These are phyloP conservation scores for Trichophyton rubrum DNA, from an alignment of 2,329 filamentous ascomycete genomes.

Conservation along the genomic window DNA sequence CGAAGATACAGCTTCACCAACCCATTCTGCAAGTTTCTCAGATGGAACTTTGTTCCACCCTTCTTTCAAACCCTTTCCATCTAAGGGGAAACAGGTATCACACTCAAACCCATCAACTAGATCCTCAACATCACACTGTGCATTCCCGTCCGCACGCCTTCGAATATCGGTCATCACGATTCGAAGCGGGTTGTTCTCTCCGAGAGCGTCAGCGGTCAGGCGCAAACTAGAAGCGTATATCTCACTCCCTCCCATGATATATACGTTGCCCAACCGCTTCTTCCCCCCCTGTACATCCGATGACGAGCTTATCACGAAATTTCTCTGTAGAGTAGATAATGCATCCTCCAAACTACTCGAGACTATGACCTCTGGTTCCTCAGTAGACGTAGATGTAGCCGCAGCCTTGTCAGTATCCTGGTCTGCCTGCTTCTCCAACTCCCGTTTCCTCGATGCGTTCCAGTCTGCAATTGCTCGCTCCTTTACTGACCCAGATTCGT, in stretches of 20 bases:
- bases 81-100: conserved; percentile 38
- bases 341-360: conserved; percentile 49
- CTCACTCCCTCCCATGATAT: conserved; percentile 81
- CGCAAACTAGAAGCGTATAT: conserved; percentile 63
- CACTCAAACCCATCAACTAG: conserved; percentile 29
- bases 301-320: conserved; percentile 9
- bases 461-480: conserved; percentile 26
- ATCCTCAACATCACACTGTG: conserved; percentile 5
- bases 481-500: conserved; percentile 21
- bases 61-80: conserved; percentile 20
- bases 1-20: conserved; percentile 29
- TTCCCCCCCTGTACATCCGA: conserved; percentile 7
- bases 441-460: conserved; percentile 19
- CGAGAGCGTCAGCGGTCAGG: conserved; percentile 7
- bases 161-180: conserved; percentile 32
- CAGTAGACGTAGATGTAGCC: not conserved
- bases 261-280: conserved; percentile 46
- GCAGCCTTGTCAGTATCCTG: conserved; percentile 7
- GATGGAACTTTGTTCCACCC: conserved; percentile 25
- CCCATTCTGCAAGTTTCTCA: conserved; percentile 30
- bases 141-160: conserved; percentile 12
- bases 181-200: conserved; percentile 20
- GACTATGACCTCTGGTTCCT: conserved; percentile 35
- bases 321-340: conserved; percentile 30
- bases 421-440: conserved; percentile 13